These are phyloP conservation scores for Batkoa obscura DNA, from an alignment of 371 early-diverging fungal genomes.

Conservation along the genomic window DNA sequence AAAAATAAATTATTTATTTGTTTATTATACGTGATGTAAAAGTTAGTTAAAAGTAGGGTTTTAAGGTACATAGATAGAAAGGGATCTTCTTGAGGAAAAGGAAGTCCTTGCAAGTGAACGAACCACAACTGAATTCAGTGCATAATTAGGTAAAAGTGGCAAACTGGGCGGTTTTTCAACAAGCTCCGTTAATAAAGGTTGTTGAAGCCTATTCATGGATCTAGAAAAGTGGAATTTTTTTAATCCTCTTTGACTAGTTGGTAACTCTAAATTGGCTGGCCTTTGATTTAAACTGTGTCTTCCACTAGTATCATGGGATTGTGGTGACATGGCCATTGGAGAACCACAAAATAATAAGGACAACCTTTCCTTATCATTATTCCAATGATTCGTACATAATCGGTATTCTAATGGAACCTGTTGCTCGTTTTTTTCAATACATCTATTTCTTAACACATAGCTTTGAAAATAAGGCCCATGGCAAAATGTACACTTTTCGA, in stretches of 20 bases:
- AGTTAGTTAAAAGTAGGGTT: no score
- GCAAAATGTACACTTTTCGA: conserved; percentile 62
- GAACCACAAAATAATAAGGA: conserved; percentile 24
- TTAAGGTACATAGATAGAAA: conserved; percentile 1
- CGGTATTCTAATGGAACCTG: conserved; percentile 47
- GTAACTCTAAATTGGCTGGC: not conserved
- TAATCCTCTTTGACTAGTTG: no score
- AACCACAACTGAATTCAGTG: no score
- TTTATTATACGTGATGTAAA: no score
- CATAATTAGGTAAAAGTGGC: not conserved
- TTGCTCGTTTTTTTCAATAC: conserved; percentile 35
- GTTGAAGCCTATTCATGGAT: no score
- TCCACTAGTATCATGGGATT: not conserved
- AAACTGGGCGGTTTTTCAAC: not conserved
- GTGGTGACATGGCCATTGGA: conserved; percentile 20
- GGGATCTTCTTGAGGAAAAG: not conserved
- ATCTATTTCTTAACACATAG: conserved; percentile 30
- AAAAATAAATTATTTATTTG: no score
- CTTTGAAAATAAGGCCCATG: conserved; percentile 69
- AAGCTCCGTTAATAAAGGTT: no score
- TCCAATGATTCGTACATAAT: conserved; percentile 63
- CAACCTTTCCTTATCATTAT: conserved; percentile 40
- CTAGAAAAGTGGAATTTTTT: no score
- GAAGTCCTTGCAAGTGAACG: no score
- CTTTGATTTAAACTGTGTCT: not conserved